Conservation (phyloP, 352 stramenopile genomes). For the Elongisporangium senticosum region DNA sequence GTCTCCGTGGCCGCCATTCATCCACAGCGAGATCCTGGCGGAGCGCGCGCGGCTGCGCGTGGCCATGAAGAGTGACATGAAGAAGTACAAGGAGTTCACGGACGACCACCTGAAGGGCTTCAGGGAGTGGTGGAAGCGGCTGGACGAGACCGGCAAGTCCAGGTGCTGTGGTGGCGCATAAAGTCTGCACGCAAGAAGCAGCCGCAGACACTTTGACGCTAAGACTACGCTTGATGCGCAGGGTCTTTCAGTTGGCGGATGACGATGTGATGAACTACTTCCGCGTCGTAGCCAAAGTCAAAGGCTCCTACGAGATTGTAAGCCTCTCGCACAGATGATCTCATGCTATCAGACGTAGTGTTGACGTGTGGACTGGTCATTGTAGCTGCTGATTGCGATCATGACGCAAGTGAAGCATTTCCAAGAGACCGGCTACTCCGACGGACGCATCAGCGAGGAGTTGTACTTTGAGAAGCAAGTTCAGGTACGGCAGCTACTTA, state of each 20-base stretch:
- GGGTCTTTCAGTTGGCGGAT: constrained; percentile 83
- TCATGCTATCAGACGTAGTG: not conserved
- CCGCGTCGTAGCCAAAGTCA: constrained; percentile 79
- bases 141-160: constrained; percentile 35
- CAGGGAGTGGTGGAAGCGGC: constrained; percentile 45
- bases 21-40: constrained; percentile 91
- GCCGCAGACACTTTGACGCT: too few species aligned
- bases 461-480: constrained; percentile 60
- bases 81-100: constrained; percentile 51
- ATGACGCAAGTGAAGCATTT: constrained; percentile 93
- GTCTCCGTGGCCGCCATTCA: constrained; percentile 81
- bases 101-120: constrained; percentile 67
- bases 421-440: constrained; percentile 82
- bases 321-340: not conserved
- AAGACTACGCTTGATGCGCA: constrained; percentile 3
- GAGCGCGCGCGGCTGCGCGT: constrained; percentile 86
- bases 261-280: constrained; percentile 85
- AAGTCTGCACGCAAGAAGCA: not conserved
- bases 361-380: not conserved
- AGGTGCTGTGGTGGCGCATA: constrained; percentile 20
- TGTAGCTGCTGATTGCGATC: constrained; percentile 72
- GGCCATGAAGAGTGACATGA: constrained; percentile 76
- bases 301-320: constrained; percentile 89
- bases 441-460: constrained; percentile 77
- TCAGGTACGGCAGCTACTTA: constrained; percentile 16